Base-by-base conservation (phyloP, 2,329 filamentous ascomycete genomes). In the Ascochyta rabiei region DNA sequence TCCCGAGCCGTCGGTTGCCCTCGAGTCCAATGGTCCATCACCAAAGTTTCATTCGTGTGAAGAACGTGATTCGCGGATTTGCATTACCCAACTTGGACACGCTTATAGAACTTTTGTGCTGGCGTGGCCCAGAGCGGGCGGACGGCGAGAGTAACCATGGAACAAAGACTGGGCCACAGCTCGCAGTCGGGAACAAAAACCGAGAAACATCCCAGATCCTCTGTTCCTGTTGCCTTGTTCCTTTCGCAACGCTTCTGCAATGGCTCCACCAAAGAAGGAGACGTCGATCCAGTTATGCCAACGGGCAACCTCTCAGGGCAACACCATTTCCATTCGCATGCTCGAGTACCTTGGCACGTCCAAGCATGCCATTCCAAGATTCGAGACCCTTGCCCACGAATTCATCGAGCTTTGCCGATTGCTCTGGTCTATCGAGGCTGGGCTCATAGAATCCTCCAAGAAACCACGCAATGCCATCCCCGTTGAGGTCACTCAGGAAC, bases 391-490 rank as follows among this genome's bases (percentile, higher is more conserved):
- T 18, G 86, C 87, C 9, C 81, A 82, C 57, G 85, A 87, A 60
- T 89, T 89, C 66, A 80, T 90, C 53, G 86, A 89, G 51, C 84
- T 85, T 5, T 87, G 84, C 69, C 82, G 86, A 48, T 83, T 86
- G 37, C 77, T 90, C 37, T 88, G 86, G 79, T 83, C 84, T n/a
- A 86, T 89, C 57, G 86, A 89, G 71, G 82, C 84, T 19, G 87
- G 87, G 5, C 79, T 90, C 24, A 63, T 43, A 28, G 71, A 72
- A 48, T 81, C 79, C 39, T 72, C 78, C 26, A 78, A 79, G 35
- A 79, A 78, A 18, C 53, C 61, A 53, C 75, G 77, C 15, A 82
- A 84, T 60, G 75, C 79, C 15, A 80, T 89, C 16, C 85, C 87
- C 0, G 64, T 74, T 4, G 86, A 89, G 50, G 83, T 89, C 71